Base-by-base conservation (phyloP, 179 eudicot species). In the Silene coronaria region DNA sequence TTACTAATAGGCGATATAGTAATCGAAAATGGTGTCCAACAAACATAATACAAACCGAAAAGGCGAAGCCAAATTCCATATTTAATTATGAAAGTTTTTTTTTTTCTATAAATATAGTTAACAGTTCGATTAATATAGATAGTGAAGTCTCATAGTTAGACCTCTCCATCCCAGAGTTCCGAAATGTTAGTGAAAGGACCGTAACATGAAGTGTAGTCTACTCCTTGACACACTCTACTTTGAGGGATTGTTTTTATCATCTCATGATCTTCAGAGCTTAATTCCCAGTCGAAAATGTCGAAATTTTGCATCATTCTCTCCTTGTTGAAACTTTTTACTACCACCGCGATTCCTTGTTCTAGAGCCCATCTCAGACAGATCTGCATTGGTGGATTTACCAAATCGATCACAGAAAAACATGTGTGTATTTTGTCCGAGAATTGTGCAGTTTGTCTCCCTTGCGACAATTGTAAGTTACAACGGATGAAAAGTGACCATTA, bases 221-320 rank as follows among this genome's bases (percentile, higher is more conserved):
- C 2, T 67, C 71, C 77, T 60, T 45, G 59, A 79, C 79, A 69
- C 2, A 76, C 84, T 82, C 89, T 80, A 14, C 72, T 71, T 69
- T 89, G 89, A 51, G 89, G 86, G 67, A 89, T 84, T 46, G 75
- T 82, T 28, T 76, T 75, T n/a, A 89, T 88, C 76, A 78, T 85
- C 34, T 82, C 74, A 10, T 76, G 72, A 57, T 89, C 88, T 19
- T 88, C 88, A 2, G 65, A 58, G 73, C 76, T 86, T 68, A 88
- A 62, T 30, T 75, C 76, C 91, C 94, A 88, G 70, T 79, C 71
- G 69, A 88, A 86, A 48, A 88, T 82, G 63, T 75, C 77, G 2
- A 86, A 55, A 76, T 89, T 89, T 74, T 89, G 82, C 53, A 78
- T 84, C 89, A 89, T 88, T 70, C 90, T 88, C 12, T 81, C 86